Evolutionary conservation across 495 filamentous ascomycete species (phyloP).

Genomic region (Xanthoparmelia taractica): DNA sequence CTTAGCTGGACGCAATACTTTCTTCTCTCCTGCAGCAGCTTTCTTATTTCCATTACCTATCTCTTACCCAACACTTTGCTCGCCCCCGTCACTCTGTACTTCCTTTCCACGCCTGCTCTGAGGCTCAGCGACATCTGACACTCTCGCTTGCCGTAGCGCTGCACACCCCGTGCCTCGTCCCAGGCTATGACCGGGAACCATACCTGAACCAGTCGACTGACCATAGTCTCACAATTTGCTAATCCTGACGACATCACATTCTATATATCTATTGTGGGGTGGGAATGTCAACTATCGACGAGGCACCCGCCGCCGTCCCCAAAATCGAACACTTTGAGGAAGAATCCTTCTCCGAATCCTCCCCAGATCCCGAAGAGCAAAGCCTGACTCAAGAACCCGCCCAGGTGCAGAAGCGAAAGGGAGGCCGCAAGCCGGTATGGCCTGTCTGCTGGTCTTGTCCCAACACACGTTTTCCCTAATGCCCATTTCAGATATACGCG

Average conservation of each 20-base stretch:
- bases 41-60: conserved; percentile 12
- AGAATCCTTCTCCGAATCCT: conserved; percentile 41
- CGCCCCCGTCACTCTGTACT: neutral
- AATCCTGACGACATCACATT: neutral
- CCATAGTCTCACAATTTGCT: neutral
- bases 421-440: conserved; percentile 92
- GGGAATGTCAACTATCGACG: conserved; percentile 26
- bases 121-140: conserved; percentile 10
- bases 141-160: conserved; percentile 16
- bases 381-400: conserved; percentile 48
- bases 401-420: conserved; percentile 82
- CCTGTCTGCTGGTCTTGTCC: neutral
- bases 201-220: conserved; percentile 12
- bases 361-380: conserved; percentile 53
- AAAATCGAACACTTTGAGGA: conserved; percentile 43
- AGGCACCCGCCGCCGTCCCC: conserved; percentile 33
- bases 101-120: neutral
- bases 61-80: conserved; percentile 20
- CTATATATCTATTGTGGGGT: neutral
- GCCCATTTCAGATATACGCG: conserved; percentile 70
- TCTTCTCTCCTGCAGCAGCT: conserved; percentile 11
- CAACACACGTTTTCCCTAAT: conserved; percentile 6
- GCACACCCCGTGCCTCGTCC: conserved; percentile 13
- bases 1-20: conserved; percentile 11
- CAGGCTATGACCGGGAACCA: conserved; percentile 15